Conservation (phyloP, 2,329 filamentous ascomycete species). For the Ascocoryne sarcoides region DNA sequence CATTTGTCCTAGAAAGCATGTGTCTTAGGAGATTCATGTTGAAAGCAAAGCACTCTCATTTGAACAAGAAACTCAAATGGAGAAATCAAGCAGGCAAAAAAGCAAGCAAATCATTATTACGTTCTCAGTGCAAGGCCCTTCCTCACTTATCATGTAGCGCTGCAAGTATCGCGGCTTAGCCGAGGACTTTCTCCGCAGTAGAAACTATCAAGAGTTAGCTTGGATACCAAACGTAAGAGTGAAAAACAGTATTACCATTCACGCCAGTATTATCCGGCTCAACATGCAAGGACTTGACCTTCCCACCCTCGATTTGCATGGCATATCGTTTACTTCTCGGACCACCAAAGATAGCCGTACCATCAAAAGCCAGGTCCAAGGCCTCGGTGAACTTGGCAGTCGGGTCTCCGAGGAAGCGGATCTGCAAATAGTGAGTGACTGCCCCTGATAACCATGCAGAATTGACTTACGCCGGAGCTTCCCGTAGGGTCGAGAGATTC, state of each 20-base stretch:
- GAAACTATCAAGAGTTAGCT: constrained; percentile 32
- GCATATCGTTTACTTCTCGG: constrained; percentile 82
- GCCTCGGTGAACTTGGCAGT: constrained; percentile 71
- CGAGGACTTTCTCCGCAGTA: constrained; percentile 40
- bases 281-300: constrained; percentile 70
- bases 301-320: constrained; percentile 73
- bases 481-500: constrained; percentile 66
- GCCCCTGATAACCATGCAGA: constrained; percentile 3
- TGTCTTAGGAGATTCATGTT: too few species aligned
- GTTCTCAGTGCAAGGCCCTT: too few species aligned
- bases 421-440: constrained; percentile 39
- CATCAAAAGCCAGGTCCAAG: constrained; percentile 76
- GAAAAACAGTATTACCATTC: constrained; percentile 60
- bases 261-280: constrained; percentile 86
- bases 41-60: too few species aligned
- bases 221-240: too few species aligned
- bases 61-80: too few species aligned
- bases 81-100: too few species aligned
- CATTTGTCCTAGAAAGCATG: too few species aligned
- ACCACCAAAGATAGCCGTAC: constrained; percentile 69
- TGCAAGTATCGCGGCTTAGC: too few species aligned
- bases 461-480: constrained; percentile 59
- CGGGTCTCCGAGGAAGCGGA: constrained; percentile 84
- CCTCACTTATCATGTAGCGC: too few species aligned
- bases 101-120: too few species aligned